These are phyloP conservation scores for Aspergillus udagawae DNA, from an alignment of 2,329 filamentous ascomycete species.

Conservation along the genomic window DNA sequence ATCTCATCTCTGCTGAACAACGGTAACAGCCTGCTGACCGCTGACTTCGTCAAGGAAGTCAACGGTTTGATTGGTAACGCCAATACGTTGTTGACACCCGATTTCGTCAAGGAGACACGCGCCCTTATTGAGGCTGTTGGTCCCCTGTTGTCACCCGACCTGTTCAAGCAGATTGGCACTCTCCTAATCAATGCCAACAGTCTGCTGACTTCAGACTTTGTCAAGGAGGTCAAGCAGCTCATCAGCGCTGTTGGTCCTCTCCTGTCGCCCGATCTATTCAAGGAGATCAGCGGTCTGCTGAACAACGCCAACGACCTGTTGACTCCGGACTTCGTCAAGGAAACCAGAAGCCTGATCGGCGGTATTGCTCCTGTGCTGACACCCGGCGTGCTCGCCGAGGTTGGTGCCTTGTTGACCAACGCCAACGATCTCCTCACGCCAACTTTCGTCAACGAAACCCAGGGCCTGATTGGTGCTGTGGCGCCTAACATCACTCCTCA, in stretches of 20 bases:
- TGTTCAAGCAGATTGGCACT: conserved; percentile 21
- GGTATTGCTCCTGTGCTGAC: conserved; percentile 23
- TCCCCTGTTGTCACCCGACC: conserved; percentile 20
- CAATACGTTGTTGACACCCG: conserved; percentile 27
- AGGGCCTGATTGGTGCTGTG: conserved; percentile 15
- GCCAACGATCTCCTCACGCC: conserved; percentile 30
- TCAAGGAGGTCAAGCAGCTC: conserved; percentile 20
- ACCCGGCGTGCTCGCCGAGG: conserved; percentile 19
- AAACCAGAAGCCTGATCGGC: conserved; percentile 20
- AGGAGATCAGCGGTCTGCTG: conserved; percentile 16
- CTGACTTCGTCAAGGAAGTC: conserved; percentile 13
- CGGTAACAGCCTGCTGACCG: conserved; percentile 2
- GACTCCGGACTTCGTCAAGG: conserved; percentile 22
- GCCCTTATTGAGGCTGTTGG: conserved; percentile 18
- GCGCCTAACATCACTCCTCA: conserved; percentile 7
- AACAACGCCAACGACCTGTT: conserved; percentile 23
- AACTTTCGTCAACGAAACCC: conserved; percentile 27
- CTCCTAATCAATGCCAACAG: conserved; percentile 24
- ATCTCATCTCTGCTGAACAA: conserved; percentile 1
- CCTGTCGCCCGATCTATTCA: conserved; percentile 21
- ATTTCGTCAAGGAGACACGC: conserved; percentile 26
- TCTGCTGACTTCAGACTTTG: conserved; percentile 29
- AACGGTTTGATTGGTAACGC: conserved; percentile 19
- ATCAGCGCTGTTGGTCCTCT: conserved; percentile 18
- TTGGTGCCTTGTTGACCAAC: conserved; percentile 20